Percentiles rank a stretch among this genome's conserved stretches.
These are phyloP conservation scores for Yamadazyma insecticola DNA, from an alignment of 805 yeast species.

Conservation along the genomic window DNA sequence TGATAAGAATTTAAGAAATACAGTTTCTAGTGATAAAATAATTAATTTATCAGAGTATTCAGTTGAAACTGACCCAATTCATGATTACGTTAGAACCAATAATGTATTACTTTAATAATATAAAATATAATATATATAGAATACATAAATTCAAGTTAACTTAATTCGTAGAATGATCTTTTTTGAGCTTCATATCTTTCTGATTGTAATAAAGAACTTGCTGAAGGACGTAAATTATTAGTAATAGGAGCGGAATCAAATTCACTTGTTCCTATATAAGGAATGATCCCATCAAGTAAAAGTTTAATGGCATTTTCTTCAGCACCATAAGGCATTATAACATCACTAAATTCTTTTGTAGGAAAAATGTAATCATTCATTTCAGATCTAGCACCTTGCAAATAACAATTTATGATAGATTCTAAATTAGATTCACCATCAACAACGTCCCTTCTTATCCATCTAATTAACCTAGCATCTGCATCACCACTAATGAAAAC, in stretches of 20 bases:
- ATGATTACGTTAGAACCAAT: conserved; percentile 16
- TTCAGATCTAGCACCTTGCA: conserved; percentile 57
- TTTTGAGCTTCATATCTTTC: conserved; percentile 39
- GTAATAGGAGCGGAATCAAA: conserved; percentile 1
- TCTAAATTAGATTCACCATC: conserved; percentile 21
- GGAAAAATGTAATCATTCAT: conserved; percentile 60
- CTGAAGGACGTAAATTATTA: conserved; percentile 1
- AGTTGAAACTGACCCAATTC: conserved; percentile 54
- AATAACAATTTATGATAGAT: conserved; percentile 41
- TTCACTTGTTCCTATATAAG: conserved; percentile 17
- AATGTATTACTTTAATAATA: conserved; percentile 9
- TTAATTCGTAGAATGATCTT: conserved; percentile 41
- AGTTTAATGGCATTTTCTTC: conserved; percentile 54
- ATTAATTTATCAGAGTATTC: conserved; percentile 43
- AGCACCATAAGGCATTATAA: conserved; percentile 67
- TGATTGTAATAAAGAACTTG: no score
- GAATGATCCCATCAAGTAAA: conserved; percentile 60
- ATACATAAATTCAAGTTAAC: conserved; percentile 9
- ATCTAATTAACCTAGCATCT: conserved; percentile 76
- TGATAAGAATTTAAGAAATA: conserved; percentile 60
- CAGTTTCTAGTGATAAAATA: conserved; percentile 45
- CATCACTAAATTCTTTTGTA: conserved; percentile 72
- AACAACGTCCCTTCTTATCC: conserved; percentile 51
- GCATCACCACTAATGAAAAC: conserved; percentile 82
- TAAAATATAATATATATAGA: not conserved